Percentiles rank a stretch among this genome's conserved stretches.
Conservation (phyloP, 2,329 filamentous ascomycete species). For the Stagonosporopsis tanaceti region DNA sequence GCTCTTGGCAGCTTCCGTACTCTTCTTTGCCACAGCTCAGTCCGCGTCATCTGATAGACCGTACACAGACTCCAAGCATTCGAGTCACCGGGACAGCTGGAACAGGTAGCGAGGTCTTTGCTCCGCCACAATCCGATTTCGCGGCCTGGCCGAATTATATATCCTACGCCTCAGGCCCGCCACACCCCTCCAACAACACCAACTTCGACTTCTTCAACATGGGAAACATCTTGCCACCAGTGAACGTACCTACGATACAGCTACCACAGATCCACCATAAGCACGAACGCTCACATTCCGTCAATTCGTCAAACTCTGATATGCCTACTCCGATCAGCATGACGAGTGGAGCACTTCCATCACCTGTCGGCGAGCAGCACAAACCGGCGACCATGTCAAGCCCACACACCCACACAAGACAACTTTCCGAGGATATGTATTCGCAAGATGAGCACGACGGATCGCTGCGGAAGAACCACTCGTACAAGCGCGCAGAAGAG, state of each 20-base stretch:
- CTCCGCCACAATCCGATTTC: constrained; percentile 46
- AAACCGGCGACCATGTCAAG: constrained; percentile 30
- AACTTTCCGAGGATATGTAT: constrained; percentile 38
- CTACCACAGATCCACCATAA: constrained; percentile 27
- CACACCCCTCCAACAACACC: constrained; percentile 31
- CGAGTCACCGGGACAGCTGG: constrained; percentile 41
- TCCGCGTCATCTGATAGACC: constrained; percentile 46
- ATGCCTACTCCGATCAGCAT: constrained; percentile 50
- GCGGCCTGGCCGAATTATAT: constrained; percentile 37
- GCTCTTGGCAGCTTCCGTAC: constrained; percentile 39
- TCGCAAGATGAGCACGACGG: constrained; percentile 40
- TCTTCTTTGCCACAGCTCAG: constrained; percentile 41
- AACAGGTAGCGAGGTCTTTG: constrained; percentile 33
- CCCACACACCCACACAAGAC: constrained; percentile 31
- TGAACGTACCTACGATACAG: constrained; percentile 31
- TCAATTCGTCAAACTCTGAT: constrained; percentile 41
- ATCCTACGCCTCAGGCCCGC: constrained; percentile 45
- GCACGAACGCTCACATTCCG: constrained; percentile 44
- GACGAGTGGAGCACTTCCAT: constrained; percentile 36
- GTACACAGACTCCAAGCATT: constrained; percentile 36
- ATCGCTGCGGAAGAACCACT: constrained; percentile 47
- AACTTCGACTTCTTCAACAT: constrained; percentile 34
- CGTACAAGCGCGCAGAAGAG: constrained; percentile 55
- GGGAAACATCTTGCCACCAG: constrained; percentile 35
- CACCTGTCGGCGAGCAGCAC: constrained; percentile 36